These are phyloP conservation scores for Prillingera fragicola DNA, from an alignment of 1,284 basidiomycete species.

Conservation along the genomic window DNA sequence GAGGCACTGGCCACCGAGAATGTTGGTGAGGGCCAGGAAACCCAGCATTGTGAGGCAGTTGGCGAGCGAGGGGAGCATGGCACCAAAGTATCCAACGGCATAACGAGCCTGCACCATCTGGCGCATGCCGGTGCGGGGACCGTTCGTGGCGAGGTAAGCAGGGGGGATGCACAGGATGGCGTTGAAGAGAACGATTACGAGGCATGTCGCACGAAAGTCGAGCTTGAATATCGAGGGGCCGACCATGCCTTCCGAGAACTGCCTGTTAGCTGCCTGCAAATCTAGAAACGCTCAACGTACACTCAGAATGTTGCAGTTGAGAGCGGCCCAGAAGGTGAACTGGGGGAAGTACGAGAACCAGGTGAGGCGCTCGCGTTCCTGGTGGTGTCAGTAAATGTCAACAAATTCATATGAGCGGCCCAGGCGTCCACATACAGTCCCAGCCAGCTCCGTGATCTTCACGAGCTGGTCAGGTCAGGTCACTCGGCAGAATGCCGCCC, in stretches of 20 bases:
- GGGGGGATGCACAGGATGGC: conserved; percentile 29
- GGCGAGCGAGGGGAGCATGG: conserved; percentile 60
- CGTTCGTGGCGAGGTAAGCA: conserved; percentile 60
- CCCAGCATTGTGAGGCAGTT: conserved; percentile 62
- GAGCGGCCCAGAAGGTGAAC: conserved; percentile 41
- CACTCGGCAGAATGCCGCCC: too few relatives aligned
- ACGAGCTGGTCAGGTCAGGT: too few relatives aligned
- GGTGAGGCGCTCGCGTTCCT: conserved; percentile 14
- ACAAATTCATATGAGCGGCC: too few relatives aligned
- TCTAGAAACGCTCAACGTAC: conserved; percentile 17
- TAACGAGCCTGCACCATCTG: conserved; percentile 78
- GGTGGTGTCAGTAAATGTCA: conserved; percentile 8
- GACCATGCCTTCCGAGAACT: conserved; percentile 43
- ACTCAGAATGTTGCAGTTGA: conserved; percentile 45
- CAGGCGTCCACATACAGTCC: too few relatives aligned
- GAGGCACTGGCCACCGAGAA: conserved; percentile 72
- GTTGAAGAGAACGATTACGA: conserved; percentile 36
- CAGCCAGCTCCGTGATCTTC: too few relatives aligned
- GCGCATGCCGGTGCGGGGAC: conserved; percentile 77
- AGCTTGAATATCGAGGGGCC: conserved; percentile 39
- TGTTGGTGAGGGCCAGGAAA: conserved; percentile 70
- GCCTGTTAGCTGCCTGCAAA: neutral
- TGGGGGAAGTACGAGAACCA: conserved; percentile 38
- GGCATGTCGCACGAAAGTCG: conserved; percentile 27
- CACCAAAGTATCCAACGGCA: conserved; percentile 69